A percentile compares a stretch with the other conserved stretches of the same genome.
These are phyloP conservation scores for Starmerella bacillaris DNA, from an alignment of 805 yeast genomes.

Conservation along the genomic window DNA sequence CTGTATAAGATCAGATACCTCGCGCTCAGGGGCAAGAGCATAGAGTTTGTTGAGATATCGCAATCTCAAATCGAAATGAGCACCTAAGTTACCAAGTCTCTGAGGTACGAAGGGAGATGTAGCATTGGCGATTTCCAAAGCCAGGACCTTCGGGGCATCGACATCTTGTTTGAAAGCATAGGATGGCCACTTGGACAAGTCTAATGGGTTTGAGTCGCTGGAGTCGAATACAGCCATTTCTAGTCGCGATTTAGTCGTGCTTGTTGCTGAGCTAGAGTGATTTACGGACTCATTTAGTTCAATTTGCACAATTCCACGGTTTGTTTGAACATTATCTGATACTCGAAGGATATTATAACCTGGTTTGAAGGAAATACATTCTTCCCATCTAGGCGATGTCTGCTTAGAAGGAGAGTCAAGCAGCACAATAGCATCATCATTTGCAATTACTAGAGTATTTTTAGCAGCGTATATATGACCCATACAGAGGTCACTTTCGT, in stretches of 20 bases:
- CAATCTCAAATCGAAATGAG: slow-evolving; percentile 35
- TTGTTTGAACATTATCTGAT: slow-evolving; percentile 39
- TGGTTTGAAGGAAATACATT: slow-evolving; percentile 40
- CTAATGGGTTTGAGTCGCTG: slow-evolving; percentile 29
- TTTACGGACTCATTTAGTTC: slow-evolving; percentile 24
- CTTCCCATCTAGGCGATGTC: slow-evolving; percentile 68
- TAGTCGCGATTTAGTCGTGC: slow-evolving; percentile 42
- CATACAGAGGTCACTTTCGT: slow-evolving; percentile 31
- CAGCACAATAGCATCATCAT: slow-evolving; percentile 43
- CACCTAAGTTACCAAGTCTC: slow-evolving; percentile 32
- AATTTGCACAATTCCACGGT: slow-evolving; percentile 13
- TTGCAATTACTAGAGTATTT: slow-evolving; percentile 40
- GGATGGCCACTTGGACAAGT: slow-evolving; percentile 21
- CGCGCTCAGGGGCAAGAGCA: slow-evolving; percentile 23
- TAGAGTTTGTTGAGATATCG: slow-evolving; percentile 30
- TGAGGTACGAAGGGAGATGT: slow-evolving; percentile 40
- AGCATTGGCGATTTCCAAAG: slow-evolving; percentile 40
- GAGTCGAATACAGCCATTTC: slow-evolving; percentile 69
- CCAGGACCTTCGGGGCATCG: slow-evolving; percentile 29
- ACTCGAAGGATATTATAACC: too few species aligned
- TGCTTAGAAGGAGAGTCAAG: slow-evolving; percentile 33
- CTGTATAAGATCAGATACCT: slow-evolving; percentile 15
- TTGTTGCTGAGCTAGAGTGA: slow-evolving; percentile 18
- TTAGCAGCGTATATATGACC: slow-evolving; percentile 27
- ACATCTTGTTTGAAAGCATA: slow-evolving; percentile 4